A percentile compares a stretch with the other conserved stretches of the same genome.
Conservation (phyloP, 495 filamentous ascomycete species). For the Aspergillus hancockii region DNA sequence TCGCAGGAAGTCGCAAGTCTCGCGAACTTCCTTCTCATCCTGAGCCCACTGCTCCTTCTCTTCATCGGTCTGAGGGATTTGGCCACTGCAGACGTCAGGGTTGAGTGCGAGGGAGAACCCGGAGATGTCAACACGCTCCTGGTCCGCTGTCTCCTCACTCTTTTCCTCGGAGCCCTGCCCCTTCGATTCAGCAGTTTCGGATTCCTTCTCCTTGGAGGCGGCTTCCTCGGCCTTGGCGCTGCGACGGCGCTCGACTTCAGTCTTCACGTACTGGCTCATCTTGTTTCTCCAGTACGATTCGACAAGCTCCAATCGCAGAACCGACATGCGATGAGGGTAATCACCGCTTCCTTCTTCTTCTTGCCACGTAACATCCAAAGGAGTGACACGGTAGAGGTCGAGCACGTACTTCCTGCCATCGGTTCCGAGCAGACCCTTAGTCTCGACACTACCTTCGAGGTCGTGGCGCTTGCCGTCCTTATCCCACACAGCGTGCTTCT, state of each 20-base stretch:
- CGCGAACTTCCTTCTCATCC: constrained; percentile 87
- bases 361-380: constrained; percentile 87
- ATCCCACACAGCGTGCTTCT: constrained; percentile 97
- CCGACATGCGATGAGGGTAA: constrained; percentile 96
- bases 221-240: constrained; percentile 42
- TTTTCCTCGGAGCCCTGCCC: constrained; percentile 33
- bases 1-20: constrained; percentile 76
- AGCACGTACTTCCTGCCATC: constrained; percentile 97
- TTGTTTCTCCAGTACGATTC: constrained; percentile 80
- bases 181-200: constrained; percentile 28
- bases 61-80: constrained; percentile 83
- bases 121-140: constrained; percentile 75
- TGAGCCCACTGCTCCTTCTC: constrained; percentile 82
- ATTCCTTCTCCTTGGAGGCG: constrained; percentile 44
- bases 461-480: constrained; percentile 89
- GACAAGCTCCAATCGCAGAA: constrained; percentile 84
- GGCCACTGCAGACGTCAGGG: constrained; percentile 93
- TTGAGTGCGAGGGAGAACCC: constrained; percentile 87
- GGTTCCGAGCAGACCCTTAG: constrained; percentile 95
- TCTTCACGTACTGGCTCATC: constrained; percentile 81
- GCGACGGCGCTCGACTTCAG: constrained; percentile 64
- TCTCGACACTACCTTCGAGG: constrained; percentile 94
- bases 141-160: constrained; percentile 39
- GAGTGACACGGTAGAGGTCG: constrained; percentile 92
- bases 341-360: constrained; percentile 66